Base-by-base conservation (phyloP, 2,329 filamentous ascomycete species). In the Didymella exigua region DNA sequence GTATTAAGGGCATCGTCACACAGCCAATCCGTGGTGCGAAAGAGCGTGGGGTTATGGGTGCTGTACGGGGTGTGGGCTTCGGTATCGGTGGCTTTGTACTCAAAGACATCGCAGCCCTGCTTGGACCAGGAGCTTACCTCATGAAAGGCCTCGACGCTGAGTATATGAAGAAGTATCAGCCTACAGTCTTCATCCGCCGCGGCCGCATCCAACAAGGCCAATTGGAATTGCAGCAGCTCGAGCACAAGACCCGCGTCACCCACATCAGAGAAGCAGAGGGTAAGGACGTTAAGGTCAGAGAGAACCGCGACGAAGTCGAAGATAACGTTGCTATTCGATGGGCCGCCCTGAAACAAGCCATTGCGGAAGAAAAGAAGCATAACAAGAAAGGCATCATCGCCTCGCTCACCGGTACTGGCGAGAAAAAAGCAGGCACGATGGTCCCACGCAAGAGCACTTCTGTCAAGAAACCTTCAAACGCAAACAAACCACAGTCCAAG, bases 111-210 rank as follows among this genome's bases (percentile, higher is more conserved):
- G 79, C 86, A 0, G 87, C 86, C 5, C 53, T 88, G 1, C 68
- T 87, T 1, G 85, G 86, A 0, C 85, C 85, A 0, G 62, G 85
- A 2, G 86, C 85, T 0, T 89, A 86, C 62, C 81, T 84, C 0
- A 77, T 88, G 58, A 88, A 89, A 66, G 87, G 87, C 0, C 68
- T 88, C 0, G 79, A 84, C 27, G 87, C 87, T 61, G 84, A 89
- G 66, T 72, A 79, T 1, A 77, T 81, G 57, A 81, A 85, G 30
- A 72, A 77, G 9, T 79, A 79, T 50, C 81, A 82, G 57, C 84
- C 85, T 0, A 77, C 79, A 1, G 77, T 77, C 19, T 81, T 81
- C 50, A 75, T 88, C 13, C 80, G 86, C 0, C 78, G 80, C 21
- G 84, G 84, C 1, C 79, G 85, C 4, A 86, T 88, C 23, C 71